phyloP scores from a whole-genome alignment of 176 grass and related monocot species.

The Hordeum marinum region DNA sequence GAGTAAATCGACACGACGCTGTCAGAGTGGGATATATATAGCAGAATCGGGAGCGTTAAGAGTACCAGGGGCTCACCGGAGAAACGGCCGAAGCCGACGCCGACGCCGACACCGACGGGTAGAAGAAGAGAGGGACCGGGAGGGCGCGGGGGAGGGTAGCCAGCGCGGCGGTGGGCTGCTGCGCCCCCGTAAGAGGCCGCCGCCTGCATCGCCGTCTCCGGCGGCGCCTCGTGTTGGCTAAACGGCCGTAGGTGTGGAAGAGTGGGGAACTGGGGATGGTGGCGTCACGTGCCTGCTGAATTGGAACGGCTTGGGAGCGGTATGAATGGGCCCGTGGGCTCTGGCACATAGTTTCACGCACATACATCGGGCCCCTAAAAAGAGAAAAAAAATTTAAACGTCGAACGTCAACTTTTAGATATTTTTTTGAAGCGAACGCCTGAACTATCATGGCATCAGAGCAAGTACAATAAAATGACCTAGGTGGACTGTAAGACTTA shows the following conservation, averaged over 20 bases:
- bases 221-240: neutral
- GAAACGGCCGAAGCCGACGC: neutral
- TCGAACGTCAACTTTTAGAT: too few species aligned
- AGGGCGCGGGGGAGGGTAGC: neutral
- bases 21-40: neutral
- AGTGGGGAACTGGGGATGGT: neutral
- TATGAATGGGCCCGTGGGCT: neutral
- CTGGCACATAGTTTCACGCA: neutral
- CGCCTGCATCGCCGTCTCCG: constrained; percentile 22
- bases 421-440: too few species aligned
- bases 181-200: neutral
- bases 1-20: neutral
- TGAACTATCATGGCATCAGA: too few species aligned
- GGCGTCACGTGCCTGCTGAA: neutral
- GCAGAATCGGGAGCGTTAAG: neutral
- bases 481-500: too few species aligned
- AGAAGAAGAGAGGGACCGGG: neutral
- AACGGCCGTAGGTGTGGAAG: neutral
- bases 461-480: too few species aligned
- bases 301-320: neutral
- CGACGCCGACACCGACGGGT: neutral
- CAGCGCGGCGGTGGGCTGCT: neutral
- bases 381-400: too few species aligned
- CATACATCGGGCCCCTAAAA: too few species aligned
- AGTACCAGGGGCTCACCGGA: neutral